Evolutionary conservation across 2,329 filamentous ascomycete species (phyloP), one percentile per base, ranked within the genome.

Genomic region (Seiridium cupressi): DNA sequence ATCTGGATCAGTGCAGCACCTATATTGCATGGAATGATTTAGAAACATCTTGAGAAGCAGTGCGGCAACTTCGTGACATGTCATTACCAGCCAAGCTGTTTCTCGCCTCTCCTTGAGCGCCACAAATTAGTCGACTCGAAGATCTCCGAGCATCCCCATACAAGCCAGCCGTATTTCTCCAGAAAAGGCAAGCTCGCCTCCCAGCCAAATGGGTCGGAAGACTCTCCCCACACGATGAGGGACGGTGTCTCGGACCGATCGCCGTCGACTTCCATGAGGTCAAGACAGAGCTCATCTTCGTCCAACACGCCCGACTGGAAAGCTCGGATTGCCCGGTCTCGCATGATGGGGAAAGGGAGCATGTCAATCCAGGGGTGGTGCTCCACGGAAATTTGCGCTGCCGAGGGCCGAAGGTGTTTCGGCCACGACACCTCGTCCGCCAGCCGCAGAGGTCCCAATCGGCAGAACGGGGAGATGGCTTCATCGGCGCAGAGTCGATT

Each of bases 191-290:
- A 70, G 1, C 70, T 74, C 9, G 76, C 68, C 61, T 79, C 75
- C 76, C 76, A 79, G 18, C 69, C 72, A 54, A 71, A 69, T 66
- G 72, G 74, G 2, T 73, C 69, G 46, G 65, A 67, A 2, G 68
- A 65, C 32, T 71, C 63, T 6, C 73, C 71, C 77, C 77, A 79
- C 3, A 78, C 68, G 2, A 79, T 65, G 8, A 74, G 26, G 1
- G 70, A 73, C 18, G 72, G 68, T 65, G 26, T 66, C 53, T 13
- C 59, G 74, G 69, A 7, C 3, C 36, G 31, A 7, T 31, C n/a
- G 4, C 72, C 71, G 5, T 65, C 66, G 5, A 59, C 56, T 54
- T 69, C 67, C 38, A 66, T 54, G 13, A 70, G 51, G 54, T 73
- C 72, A 8, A 58, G 40, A 44, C 71, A 73, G 32, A 73, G 60